Conservation (phyloP, 352 stramenopile species). For the Globisporangium paroecandrum region DNA sequence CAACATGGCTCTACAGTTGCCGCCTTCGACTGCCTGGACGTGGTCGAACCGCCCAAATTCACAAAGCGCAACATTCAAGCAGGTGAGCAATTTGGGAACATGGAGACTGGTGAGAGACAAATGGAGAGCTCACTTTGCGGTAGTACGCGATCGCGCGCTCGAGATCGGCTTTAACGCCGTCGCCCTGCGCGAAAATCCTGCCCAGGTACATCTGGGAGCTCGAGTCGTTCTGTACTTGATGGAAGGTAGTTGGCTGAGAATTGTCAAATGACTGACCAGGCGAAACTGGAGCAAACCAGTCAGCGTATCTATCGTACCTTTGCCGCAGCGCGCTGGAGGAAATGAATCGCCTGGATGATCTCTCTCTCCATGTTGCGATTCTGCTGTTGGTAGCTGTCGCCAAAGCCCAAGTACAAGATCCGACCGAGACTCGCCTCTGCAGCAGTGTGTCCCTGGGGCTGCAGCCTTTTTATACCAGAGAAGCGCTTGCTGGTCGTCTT, state of each 20-base stretch:
- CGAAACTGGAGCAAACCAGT: background rate
- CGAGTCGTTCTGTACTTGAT: constrained; percentile 28
- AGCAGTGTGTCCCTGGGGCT: constrained; percentile 32
- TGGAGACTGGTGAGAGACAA: background rate
- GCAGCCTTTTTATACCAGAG: constrained; percentile 61
- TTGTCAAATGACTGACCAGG: background rate
- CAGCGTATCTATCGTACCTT: constrained; percentile 25
- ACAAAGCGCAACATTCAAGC: too few relatives aligned
- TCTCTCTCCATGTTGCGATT: constrained; percentile 22
- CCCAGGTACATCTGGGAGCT: constrained; percentile 49
- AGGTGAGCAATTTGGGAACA: background rate
- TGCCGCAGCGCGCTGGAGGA: constrained; percentile 50
- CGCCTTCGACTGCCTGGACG: constrained; percentile 31
- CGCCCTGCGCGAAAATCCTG: constrained; percentile 37
- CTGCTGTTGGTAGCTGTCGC: constrained; percentile 5
- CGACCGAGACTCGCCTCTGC: constrained; percentile 54
- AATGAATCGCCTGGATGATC: constrained; percentile 56
- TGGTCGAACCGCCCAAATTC: background rate
- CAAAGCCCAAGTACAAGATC: constrained; percentile 29
- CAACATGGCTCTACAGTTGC: constrained; percentile 50
- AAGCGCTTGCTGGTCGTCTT: constrained; percentile 24
- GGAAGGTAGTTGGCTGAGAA: background rate
- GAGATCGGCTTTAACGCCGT: constrained; percentile 50
- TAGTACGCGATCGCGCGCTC: constrained; percentile 55
- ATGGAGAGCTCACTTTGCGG: constrained; percentile 26